phyloP scores from a whole-genome alignment of 192 early-diverging fungal genomes.

The Chytriomyces sp. region DNA sequence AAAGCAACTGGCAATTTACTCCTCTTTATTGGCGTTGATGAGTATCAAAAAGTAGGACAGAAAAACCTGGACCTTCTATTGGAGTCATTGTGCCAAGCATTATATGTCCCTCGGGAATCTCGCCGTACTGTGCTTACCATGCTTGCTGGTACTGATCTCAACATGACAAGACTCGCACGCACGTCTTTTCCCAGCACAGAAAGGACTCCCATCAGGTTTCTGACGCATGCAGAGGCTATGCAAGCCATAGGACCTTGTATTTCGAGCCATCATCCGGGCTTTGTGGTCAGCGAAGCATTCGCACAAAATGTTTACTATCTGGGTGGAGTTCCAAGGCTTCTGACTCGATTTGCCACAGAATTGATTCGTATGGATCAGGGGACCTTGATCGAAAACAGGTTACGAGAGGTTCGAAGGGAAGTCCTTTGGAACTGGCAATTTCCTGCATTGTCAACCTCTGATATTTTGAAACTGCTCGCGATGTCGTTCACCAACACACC shows the following conservation, averaged over 20 bases:
- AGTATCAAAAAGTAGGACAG: constrained; percentile 32
- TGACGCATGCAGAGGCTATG: constrained; percentile 23
- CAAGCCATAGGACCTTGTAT: constrained; percentile 20
- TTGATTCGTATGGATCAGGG: neutral
- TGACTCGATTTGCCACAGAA: constrained; percentile 16
- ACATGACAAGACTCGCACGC: constrained; percentile 22
- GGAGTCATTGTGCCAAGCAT: constrained; percentile 26
- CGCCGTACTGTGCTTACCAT: constrained; percentile 29
- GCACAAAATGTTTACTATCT: constrained; percentile 32
- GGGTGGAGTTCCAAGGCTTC: constrained; percentile 35
- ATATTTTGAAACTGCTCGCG: constrained; percentile 30
- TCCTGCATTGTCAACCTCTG: constrained; percentile 24
- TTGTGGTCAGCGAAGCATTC: constrained; percentile 22
- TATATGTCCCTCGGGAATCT: neutral
- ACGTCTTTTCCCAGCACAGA: constrained; percentile 26
- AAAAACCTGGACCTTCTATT: constrained; percentile 25
- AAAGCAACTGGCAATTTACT: constrained; percentile 10
- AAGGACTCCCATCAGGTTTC: constrained; percentile 25
- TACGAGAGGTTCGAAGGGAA: neutral
- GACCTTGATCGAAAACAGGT: neutral
- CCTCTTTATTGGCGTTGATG: constrained; percentile 34
- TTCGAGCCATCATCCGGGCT: constrained; percentile 12
- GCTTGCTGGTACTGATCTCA: constrained; percentile 24
- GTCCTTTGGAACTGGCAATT: neutral
- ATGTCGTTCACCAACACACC: constrained; percentile 33